Evolutionary conservation across 2,329 filamentous ascomycete species (phyloP).

Genomic region (Xylariaceae sp.): DNA sequence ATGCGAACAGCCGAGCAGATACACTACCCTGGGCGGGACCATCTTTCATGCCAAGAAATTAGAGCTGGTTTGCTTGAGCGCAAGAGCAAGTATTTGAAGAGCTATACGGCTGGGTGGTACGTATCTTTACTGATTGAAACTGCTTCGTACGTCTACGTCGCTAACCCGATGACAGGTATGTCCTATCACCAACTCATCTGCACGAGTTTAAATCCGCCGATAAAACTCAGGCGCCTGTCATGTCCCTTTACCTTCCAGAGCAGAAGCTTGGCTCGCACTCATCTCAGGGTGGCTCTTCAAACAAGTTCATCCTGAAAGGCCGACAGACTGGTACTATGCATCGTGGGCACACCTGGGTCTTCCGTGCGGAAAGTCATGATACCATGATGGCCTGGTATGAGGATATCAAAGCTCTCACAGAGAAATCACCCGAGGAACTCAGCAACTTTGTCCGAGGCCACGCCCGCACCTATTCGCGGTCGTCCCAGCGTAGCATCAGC

Average conservation of each 20-base stretch:
- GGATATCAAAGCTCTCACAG: conserved; percentile 84
- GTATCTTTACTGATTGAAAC: conserved; percentile 28
- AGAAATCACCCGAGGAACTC: conserved; percentile 83
- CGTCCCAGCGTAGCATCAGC: conserved; percentile 58
- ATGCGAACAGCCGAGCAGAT: conserved; percentile 77
- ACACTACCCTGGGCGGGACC: conserved; percentile 84
- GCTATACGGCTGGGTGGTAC: conserved; percentile 91
- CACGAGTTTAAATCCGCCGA: conserved; percentile 99
- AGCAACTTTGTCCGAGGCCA: conserved; percentile 83
- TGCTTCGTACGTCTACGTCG: neutral
- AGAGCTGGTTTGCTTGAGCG: conserved; percentile 88
- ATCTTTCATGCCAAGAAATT: conserved; percentile 78
- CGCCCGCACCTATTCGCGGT: conserved; percentile 70
- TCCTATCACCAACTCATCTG: conserved; percentile 90
- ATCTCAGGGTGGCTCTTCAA: conserved; percentile 73
- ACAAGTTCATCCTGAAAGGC: conserved; percentile 97
- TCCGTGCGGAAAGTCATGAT: conserved; percentile 71
- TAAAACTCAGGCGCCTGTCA: conserved; percentile 83
- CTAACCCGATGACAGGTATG: conserved; percentile 62
- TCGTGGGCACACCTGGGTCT: conserved; percentile 71
- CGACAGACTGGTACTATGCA: conserved; percentile 92
- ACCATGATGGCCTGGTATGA: conserved; percentile 98
- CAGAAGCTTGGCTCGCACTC: conserved; percentile 95
- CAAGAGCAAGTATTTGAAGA: conserved; percentile 98
- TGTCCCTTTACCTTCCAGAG: conserved; percentile 92